Conservation (phyloP, 2,329 filamentous ascomycete genomes). For the Alternaria ventricosa region DNA sequence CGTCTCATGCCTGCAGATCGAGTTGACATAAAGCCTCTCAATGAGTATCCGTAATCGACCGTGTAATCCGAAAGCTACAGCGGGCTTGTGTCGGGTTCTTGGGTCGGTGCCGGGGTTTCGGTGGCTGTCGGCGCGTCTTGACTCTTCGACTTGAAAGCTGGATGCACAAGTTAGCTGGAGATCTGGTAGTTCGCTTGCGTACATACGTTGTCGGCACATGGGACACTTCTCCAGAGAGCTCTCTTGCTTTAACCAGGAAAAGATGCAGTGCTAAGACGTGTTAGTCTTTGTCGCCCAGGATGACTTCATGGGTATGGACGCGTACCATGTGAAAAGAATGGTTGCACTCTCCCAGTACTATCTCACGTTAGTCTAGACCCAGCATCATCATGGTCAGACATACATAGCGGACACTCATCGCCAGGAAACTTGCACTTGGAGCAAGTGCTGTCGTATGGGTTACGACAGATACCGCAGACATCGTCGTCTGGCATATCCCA, state of each 20-base stretch:
- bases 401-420: conserved; percentile 91
- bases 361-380: conserved; percentile 9
- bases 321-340: conserved; percentile 96
- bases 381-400: conserved; percentile 44
- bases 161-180: conserved; percentile 16
- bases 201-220: conserved; percentile 93
- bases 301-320: background rate
- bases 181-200: background rate
- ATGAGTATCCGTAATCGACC: background rate
- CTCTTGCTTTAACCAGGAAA: conserved; percentile 95
- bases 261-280: conserved; percentile 79
- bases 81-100: conserved; percentile 31
- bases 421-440: conserved; percentile 98
- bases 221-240: conserved; percentile 92
- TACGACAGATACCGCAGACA: conserved; percentile 97
- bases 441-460: conserved; percentile 97
- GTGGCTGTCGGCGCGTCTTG: conserved; percentile 36
- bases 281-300: conserved; percentile 10
- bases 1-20: background rate
- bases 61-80: background rate
- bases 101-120: conserved; percentile 17
- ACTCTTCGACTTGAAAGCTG: conserved; percentile 50
- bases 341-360: conserved; percentile 94
- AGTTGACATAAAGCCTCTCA: background rate
- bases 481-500: conserved; percentile 98